These are phyloP conservation scores for Phoma sp. DNA, from an alignment of 2,329 filamentous ascomycete genomes.

Conservation along the genomic window DNA sequence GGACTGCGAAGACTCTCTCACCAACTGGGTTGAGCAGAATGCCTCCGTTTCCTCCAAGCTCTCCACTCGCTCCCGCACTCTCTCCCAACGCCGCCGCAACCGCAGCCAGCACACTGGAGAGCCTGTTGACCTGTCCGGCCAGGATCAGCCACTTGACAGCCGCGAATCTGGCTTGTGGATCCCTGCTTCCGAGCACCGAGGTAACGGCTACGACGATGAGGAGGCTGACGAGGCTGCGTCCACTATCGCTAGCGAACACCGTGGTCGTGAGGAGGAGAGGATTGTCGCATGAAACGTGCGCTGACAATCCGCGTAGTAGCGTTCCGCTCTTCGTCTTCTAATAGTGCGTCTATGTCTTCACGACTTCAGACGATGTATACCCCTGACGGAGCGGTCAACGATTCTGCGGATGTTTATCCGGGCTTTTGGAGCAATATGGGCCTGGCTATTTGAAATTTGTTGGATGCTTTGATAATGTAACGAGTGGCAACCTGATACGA, in stretches of 20 bases:
- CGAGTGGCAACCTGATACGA: slow-evolving; percentile 1
- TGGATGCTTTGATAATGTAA: slow-evolving; percentile 13
- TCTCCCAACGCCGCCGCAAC: slow-evolving; percentile 78
- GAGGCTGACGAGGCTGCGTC: slow-evolving; percentile 64
- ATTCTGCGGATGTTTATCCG: slow-evolving; percentile 7
- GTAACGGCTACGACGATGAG: slow-evolving; percentile 68
- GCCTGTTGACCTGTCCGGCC: slow-evolving; percentile 80
- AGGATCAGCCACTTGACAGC: slow-evolving; percentile 77
- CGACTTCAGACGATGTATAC: slow-evolving; percentile 41
- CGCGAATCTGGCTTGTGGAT: slow-evolving; percentile 82
- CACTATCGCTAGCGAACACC: slow-evolving; percentile 49
- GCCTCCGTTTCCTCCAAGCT: slow-evolving; percentile 87
- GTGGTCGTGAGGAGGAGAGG: slow-evolving; percentile 58
- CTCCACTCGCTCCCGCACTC: slow-evolving; percentile 82
- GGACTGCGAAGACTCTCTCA: slow-evolving; percentile 96
- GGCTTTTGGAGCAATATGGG: slow-evolving; percentile 4
- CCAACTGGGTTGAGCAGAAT: slow-evolving; percentile 94
- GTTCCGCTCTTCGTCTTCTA: slow-evolving; percentile 29
- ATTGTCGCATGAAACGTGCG: slow-evolving; percentile 38
- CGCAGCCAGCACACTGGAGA: slow-evolving; percentile 71
- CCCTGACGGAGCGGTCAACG: slow-evolving; percentile 34
- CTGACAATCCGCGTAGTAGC: slow-evolving; percentile 28
- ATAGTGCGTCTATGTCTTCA: slow-evolving; percentile 32
- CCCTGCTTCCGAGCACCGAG: slow-evolving; percentile 71
- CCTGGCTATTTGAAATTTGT: slow-evolving; percentile 6